Base-by-base conservation (phyloP, 2,329 filamentous ascomycete species). In the Beauveria pseudobassiana region DNA sequence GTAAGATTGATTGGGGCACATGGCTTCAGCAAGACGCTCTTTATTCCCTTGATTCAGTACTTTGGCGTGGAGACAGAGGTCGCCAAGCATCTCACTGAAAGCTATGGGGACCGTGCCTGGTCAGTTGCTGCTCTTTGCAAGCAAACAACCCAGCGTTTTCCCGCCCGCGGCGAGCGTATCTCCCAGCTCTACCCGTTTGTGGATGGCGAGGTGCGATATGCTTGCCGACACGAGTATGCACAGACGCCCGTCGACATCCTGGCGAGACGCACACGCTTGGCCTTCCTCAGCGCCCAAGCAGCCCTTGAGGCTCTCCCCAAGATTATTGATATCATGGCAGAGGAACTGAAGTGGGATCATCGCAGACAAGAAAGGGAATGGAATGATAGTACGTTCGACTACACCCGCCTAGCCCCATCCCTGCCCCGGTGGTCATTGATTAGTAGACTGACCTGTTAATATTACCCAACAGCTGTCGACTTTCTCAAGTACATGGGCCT, bases 11-110 rank as follows among this genome's bases (percentile, higher is more conserved):
- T 95, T 63, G 91, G 91, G 67, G 90, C 91, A 12, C 91, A 96
- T 72, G 91, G 91, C 60, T 96, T 87, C 78, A 92, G 88, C 74
- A 92, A 92, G 76, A 82, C 92, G 1, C 85, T 97, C 26, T 96
- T 96, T 78, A 96, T 97, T 80, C 93, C 93, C 75, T 80, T 97
- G 42, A 95, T 96, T 71, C 92, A 97, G 75, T 90, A 96, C 77
- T 96, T 91, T 71, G 91, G 91, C 65, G 78, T 97, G 62, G 93
- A 96, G 75, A 96, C 91, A 20, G 91, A 96, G 68, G 90, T 97
- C 22, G 93, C 93, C 50, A 90, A 91, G 77, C 92, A 97, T 75
- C 82, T 97, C 40, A 89, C 88, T 16, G 85, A 89, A 70, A 90
- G 90, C 62, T 98, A 97, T 72, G 93, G 93, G 67, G 93, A 97